Evolutionary conservation across 441 rosid species (phyloP), one percentile per base, ranked within the genome.

Genomic region (Euphorbia schlechtendalii): DNA sequence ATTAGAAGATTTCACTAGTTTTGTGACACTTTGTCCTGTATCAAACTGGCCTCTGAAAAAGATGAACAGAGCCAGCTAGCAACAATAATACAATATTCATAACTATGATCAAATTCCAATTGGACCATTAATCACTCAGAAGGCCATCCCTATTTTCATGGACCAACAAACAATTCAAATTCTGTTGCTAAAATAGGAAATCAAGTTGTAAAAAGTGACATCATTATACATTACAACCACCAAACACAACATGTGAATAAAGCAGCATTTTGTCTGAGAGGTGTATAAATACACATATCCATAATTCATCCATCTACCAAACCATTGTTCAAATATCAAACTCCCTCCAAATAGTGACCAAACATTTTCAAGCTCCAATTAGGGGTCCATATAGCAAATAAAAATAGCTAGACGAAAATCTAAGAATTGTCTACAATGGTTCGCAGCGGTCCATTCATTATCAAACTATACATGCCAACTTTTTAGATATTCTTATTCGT

Each of bases 401-500:
- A 21, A 22, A 8, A 40, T 24, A 17, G 18, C 8, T 28, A 9
- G 54, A 4, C 22, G 55, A 28, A 17, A 30, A 57, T 45, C 10
- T 8, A 66, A 12, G 13, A 61, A 12, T 49, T 67, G 34, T 52
- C 25, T 55, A 17, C 8, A 61, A 34, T 20, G 20, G 49, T 36
- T 36, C 28, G 69, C n/a, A n/a, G n/a, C n/a, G n/a, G 58, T 70
- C 60, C 58, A 17, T n/a, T 8, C 43, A n/a, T n/a, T 64, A 32
- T 59, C 56, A 43, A 49, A 54, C 21, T 45, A 57, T 54, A 43
- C 64, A 63, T 74, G 62, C 64, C 71, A 66, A 65, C 40, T 65
- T 66, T 46, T 40, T 9, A 57, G 63, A 52, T 30, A 52, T 46
- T 59, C 71, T 75, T 65, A 71, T 76, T 61, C 70, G 32, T 72